A percentile compares a stretch with the other conserved stretches of the same genome.
These are phyloP conservation scores for Hypoxylon sp. DNA, from an alignment of 2,329 filamentous ascomycete genomes.

Conservation along the genomic window DNA sequence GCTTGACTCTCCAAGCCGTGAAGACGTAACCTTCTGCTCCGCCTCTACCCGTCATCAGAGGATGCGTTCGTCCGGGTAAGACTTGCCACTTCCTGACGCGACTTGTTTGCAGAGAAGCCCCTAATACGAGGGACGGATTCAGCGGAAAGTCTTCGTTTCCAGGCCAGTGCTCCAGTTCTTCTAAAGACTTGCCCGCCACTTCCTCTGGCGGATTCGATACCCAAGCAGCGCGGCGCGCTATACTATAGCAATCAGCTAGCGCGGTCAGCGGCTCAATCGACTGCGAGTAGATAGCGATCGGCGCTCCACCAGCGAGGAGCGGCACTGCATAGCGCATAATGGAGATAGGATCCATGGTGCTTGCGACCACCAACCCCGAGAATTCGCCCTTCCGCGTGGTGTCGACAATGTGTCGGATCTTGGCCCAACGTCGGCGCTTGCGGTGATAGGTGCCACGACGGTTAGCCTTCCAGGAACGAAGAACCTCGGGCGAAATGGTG, in stretches of 20 bases:
- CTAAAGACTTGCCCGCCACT: conserved; percentile 59
- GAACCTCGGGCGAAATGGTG: conserved; percentile 68
- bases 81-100: conserved; percentile 89
- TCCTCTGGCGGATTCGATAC: conserved; percentile 67
- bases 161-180: conserved; percentile 69
- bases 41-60: conserved; percentile 89
- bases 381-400: conserved; percentile 82
- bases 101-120: conserved; percentile 84
- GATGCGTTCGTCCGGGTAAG: conserved; percentile 90
- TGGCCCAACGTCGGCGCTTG: conserved; percentile 87
- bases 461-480: conserved; percentile 82
- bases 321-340: conserved; percentile 83
- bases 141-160: conserved; percentile 84
- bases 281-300: conserved; percentile 87
- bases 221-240: conserved; percentile 84
- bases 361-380: conserved; percentile 86
- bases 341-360: conserved; percentile 83
- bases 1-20: conserved; percentile 84
- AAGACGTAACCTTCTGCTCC: conserved; percentile 93
- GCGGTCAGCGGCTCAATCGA: conserved; percentile 83
- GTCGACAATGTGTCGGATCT: conserved; percentile 79
- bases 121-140: conserved; percentile 87
- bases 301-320: conserved; percentile 84
- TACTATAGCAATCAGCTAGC: conserved; percentile 87
- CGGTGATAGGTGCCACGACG: conserved; percentile 89